Evolutionary conservation across 2,329 filamentous ascomycete genomes (phyloP).

Genomic region (Lasiodiplodia citricola): DNA sequence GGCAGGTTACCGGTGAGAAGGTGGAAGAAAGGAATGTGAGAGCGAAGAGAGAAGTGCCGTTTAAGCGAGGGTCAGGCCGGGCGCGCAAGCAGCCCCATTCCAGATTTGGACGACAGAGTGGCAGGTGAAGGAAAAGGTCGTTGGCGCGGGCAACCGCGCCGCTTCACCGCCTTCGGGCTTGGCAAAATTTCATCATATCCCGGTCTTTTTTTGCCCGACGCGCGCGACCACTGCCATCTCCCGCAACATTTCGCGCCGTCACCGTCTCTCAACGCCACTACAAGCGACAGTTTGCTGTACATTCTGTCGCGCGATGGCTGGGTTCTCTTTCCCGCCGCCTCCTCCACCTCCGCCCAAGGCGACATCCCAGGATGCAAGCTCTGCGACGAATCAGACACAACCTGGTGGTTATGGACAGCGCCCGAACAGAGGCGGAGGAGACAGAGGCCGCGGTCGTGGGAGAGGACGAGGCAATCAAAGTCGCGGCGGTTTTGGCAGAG

Average conservation of each 20-base stretch:
- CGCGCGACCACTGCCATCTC: neutral
- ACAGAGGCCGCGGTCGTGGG: conserved; percentile 35
- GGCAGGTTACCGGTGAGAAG: conserved; percentile 2
- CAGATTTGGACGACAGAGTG: neutral
- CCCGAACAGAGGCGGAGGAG: conserved; percentile 21
- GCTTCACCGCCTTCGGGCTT: conserved; percentile 24
- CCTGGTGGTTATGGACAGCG: conserved; percentile 18
- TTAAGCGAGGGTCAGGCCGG: neutral
- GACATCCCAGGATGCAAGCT: conserved; percentile 34
- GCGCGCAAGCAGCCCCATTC: conserved; percentile 5
- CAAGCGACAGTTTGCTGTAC: neutral
- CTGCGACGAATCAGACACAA: conserved; percentile 38
- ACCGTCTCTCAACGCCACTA: neutral
- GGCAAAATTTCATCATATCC: conserved; percentile 23
- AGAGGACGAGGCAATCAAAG: conserved; percentile 35
- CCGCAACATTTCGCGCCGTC: neutral
- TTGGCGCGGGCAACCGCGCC: neutral
- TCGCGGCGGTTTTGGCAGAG: conserved; percentile 24
- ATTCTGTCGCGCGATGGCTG: conserved; percentile 5
- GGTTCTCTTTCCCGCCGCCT: conserved; percentile 55
- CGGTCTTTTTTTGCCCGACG: conserved; percentile 2
- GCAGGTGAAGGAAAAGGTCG: conserved; percentile 19
- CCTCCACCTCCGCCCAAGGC: conserved; percentile 50
- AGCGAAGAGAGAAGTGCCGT: neutral
- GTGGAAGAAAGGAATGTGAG: neutral